Conservation (phyloP, 208 protist species). For the Phytomonas sp. region DNA sequence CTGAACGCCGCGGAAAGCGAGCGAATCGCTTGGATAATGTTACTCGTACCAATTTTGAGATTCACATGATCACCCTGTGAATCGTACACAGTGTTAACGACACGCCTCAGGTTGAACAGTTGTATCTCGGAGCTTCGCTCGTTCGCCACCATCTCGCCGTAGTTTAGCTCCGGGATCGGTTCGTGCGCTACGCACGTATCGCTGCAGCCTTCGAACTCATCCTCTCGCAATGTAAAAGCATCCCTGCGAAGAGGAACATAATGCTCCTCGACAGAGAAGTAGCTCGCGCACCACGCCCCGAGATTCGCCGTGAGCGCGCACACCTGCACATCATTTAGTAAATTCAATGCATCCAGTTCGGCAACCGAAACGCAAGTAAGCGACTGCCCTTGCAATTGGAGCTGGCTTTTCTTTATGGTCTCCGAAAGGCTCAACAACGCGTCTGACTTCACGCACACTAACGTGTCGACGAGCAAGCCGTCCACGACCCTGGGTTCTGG, state of each 20-base stretch:
- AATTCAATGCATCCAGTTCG: constrained; percentile 12
- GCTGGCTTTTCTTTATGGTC: constrained; percentile 11
- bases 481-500: constrained; percentile 16
- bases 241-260: constrained; percentile 9
- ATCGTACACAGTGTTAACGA: constrained; percentile 80
- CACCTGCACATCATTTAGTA: constrained; percentile 2
- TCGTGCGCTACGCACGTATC: constrained; percentile 16
- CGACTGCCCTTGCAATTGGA: constrained; percentile 8
- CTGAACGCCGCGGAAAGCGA: constrained; percentile 45
- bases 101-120: constrained; percentile 59
- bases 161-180: constrained; percentile 22
- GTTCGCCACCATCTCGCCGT: constrained; percentile 69
- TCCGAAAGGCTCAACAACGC: constrained; percentile 12
- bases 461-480: constrained; percentile 32
- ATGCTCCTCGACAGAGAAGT: constrained; percentile 29
- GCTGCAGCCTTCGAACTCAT: constrained; percentile 42
- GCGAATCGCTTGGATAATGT: constrained; percentile 49
- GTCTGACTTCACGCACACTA: constrained; percentile 21
- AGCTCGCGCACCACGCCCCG: constrained; percentile 36
- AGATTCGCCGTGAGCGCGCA: constrained; percentile 29
- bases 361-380: background rate
- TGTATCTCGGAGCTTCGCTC: constrained; percentile 72
- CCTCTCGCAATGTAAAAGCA: constrained; percentile 12
- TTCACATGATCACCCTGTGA: constrained; percentile 41
- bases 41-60: constrained; percentile 67